Evolutionary conservation across 2,329 filamentous ascomycete species (phyloP).

Genomic region (Colletotrichum acutatum): DNA sequence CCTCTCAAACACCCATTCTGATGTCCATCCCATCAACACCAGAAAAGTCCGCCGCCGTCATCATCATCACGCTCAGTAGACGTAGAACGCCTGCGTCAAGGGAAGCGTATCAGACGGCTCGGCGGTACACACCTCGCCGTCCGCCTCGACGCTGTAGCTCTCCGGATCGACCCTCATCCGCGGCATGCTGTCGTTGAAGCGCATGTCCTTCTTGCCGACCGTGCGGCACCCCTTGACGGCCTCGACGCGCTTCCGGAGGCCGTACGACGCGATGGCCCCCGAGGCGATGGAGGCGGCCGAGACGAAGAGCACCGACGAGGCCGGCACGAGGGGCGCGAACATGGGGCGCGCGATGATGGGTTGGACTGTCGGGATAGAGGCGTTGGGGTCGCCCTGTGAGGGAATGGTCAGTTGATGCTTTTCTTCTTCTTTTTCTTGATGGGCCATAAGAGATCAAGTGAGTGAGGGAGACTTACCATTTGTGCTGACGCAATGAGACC

Average conservation of each 20-base stretch:
- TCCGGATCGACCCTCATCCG: slow-evolving; percentile 94
- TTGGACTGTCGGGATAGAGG: slow-evolving; percentile 87
- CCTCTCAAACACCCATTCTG: slow-evolving; percentile 39
- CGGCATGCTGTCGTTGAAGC: slow-evolving; percentile 85
- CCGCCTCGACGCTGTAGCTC: slow-evolving; percentile 87
- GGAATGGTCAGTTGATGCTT: background rate
- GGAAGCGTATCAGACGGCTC: slow-evolving; percentile 79
- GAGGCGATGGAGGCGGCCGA: slow-evolving; percentile 76
- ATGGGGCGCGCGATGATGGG: slow-evolving; percentile 86
- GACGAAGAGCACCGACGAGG: slow-evolving; percentile 84
- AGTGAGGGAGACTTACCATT: slow-evolving; percentile 70
- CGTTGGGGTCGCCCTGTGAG: slow-evolving; percentile 78
- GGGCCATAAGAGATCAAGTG: background rate
- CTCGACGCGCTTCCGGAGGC: slow-evolving; percentile 82
- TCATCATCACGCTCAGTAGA: slow-evolving; percentile 65
- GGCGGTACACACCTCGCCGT: slow-evolving; percentile 78
- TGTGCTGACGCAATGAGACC: slow-evolving; percentile 85
- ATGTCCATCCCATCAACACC: background rate
- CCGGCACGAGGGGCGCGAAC: slow-evolving; percentile 81
- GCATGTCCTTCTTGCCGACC: slow-evolving; percentile 89
- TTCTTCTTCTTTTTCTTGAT: background rate
- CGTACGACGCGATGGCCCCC: slow-evolving; percentile 77
- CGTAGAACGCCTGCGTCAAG: slow-evolving; percentile 80
- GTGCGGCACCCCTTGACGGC: slow-evolving; percentile 80
- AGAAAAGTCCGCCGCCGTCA: too few relatives aligned